phyloP scores from a whole-genome alignment of 2,329 filamentous ascomycete species.

The Dactylellina haptotyla region DNA sequence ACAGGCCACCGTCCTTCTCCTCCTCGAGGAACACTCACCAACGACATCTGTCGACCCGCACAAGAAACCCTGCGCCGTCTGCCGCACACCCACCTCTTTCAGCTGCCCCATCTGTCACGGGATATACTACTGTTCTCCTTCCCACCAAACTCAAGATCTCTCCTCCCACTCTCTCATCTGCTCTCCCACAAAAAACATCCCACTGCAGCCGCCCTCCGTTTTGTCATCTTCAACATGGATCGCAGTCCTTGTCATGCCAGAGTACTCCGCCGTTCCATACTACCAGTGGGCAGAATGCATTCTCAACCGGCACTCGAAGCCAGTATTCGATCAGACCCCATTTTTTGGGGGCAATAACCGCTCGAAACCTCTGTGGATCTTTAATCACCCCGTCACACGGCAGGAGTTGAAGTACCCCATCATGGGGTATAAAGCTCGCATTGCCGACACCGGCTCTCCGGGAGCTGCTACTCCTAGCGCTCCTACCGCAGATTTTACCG shows the following conservation, averaged over 20 bases:
- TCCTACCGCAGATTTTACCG: background rate
- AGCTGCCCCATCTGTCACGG: conserved; percentile 27
- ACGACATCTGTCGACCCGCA: background rate
- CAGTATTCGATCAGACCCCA: conserved; percentile 24
- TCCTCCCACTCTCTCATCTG: conserved; percentile 23
- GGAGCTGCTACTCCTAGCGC: background rate
- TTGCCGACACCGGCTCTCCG: background rate
- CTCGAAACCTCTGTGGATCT: conserved; percentile 4
- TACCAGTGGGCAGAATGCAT: conserved; percentile 20
- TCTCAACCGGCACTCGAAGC: conserved; percentile 18
- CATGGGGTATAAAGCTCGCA: conserved; percentile 6
- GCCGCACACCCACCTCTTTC: conserved; percentile 7
- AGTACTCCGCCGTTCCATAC: conserved; percentile 22
- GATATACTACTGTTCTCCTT: conserved; percentile 21
- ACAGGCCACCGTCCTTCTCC: conserved; percentile 11
- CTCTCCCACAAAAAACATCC: background rate
- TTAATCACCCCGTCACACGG: conserved; percentile 26
- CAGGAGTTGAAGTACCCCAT: conserved; percentile 4
- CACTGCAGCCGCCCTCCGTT: background rate
- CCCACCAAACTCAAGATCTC: conserved; percentile 22
- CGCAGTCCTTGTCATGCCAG: conserved; percentile 29
- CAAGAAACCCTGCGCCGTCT: conserved; percentile 24
- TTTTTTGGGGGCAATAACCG: conserved; percentile 15
- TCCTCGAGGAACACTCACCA: conserved; percentile 7
- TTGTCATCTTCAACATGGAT: background rate